A percentile compares a stretch with the other conserved stretches of the same genome.
Evolutionary conservation across 2,329 filamentous ascomycete genomes (phyloP).

Genomic region (Fusarium floridanum): DNA sequence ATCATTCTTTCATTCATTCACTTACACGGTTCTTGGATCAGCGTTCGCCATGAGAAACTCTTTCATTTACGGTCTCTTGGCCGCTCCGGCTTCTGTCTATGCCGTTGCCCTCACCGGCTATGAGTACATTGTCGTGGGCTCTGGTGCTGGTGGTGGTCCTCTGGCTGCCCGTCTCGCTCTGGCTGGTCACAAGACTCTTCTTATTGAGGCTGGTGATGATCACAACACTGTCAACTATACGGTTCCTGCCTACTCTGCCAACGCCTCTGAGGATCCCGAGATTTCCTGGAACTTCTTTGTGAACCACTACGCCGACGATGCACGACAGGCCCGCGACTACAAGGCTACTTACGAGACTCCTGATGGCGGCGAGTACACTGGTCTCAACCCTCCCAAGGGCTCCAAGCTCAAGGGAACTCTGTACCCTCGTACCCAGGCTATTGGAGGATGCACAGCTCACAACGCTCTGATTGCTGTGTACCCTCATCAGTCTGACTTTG

Average conservation of each 20-base stretch:
- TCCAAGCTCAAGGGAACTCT: conserved; percentile 58
- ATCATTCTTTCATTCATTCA: background rate
- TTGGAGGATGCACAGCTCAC: conserved; percentile 68
- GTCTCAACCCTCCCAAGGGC: conserved; percentile 54
- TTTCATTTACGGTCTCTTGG: conserved; percentile 26
- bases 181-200: conserved; percentile 69
- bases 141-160: conserved; percentile 71
- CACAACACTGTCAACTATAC: conserved; percentile 64
- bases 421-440: conserved; percentile 61
- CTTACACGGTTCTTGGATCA: background rate
- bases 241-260: conserved; percentile 66
- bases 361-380: conserved; percentile 66
- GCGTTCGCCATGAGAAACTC: conserved; percentile 28
- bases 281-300: conserved; percentile 75
- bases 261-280: conserved; percentile 66
- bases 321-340: conserved; percentile 65
- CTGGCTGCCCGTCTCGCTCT: conserved; percentile 69
- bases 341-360: conserved; percentile 70
- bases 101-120: conserved; percentile 43
- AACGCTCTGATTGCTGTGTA: conserved; percentile 71
- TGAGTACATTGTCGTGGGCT: conserved; percentile 74
- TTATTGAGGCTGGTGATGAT: conserved; percentile 73
- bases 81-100: conserved; percentile 24
- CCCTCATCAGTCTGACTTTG: conserved; percentile 71
- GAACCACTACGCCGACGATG: conserved; percentile 69